Conservation (phyloP, 2,329 filamentous ascomycete species). For the Lomentospora prolificans region DNA sequence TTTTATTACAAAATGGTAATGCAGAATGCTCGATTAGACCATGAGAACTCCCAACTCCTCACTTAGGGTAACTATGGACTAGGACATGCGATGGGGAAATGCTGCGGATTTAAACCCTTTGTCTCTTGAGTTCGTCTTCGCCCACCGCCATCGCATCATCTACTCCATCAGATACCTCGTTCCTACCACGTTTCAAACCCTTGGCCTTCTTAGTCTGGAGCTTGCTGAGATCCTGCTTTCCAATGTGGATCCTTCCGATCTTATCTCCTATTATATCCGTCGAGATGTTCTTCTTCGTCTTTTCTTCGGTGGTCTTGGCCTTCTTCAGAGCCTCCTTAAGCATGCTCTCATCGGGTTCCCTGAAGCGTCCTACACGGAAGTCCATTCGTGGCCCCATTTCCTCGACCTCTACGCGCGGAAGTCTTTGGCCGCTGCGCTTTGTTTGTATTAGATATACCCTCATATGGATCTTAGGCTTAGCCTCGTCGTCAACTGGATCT, state of each 20-base stretch:
- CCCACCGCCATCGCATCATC: conserved; percentile 33
- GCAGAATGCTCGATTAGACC: too few species aligned
- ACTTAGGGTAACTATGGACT: too few species aligned
- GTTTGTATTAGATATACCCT: conserved; percentile 81
- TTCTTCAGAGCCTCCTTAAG: conserved; percentile 88
- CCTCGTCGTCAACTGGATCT: conserved; percentile 37
- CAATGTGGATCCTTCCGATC: conserved; percentile 84
- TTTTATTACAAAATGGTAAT: too few species aligned
- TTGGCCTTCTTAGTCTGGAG: conserved; percentile 99
- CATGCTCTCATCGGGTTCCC: conserved; percentile 66
- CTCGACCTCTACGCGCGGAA: conserved; percentile 86
- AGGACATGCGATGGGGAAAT: not conserved
- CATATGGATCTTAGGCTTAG: conserved; percentile 52
- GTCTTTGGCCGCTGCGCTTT: conserved; percentile 73
- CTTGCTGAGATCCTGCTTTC: conserved; percentile 76
- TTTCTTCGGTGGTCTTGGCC: conserved; percentile 63
- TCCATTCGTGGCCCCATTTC: conserved; percentile 94
- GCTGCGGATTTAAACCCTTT: conserved; percentile 5
- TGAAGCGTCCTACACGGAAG: conserved; percentile 72
- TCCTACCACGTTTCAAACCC: conserved; percentile 78
- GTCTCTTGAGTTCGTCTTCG: conserved; percentile 17
- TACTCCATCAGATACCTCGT: conserved; percentile 24
- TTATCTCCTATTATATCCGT: conserved; percentile 93
- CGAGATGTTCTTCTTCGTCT: conserved; percentile 91
- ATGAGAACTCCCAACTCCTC: too few species aligned